Conservation (phyloP, 371 early-diverging fungal species). For the Rhizopus stolonifer region DNA sequence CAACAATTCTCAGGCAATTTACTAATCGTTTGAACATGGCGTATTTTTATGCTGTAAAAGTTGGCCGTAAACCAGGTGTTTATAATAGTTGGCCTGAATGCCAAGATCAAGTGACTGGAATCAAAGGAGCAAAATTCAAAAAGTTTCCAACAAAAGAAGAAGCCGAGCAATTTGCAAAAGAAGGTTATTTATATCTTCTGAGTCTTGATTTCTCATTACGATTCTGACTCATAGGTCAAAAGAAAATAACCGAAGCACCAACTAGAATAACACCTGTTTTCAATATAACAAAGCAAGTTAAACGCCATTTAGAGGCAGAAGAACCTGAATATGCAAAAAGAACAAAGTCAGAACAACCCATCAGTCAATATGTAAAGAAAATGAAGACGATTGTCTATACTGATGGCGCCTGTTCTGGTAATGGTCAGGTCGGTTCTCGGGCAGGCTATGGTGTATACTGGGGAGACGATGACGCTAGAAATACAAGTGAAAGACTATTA, state of each 20-base stretch:
- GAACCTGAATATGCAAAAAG: background rate
- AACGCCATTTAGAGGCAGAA: background rate
- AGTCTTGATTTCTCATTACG: too few relatives aligned
- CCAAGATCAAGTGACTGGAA: slow-evolving; percentile 52
- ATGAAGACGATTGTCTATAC: slow-evolving; percentile 59
- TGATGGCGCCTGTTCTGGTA: slow-evolving; percentile 74
- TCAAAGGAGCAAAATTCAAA: slow-evolving; percentile 57
- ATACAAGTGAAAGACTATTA: slow-evolving; percentile 64
- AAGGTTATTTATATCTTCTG: slow-evolving; percentile 5
- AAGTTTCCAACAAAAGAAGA: slow-evolving; percentile 54
- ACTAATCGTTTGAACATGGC: background rate
- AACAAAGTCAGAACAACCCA: background rate
- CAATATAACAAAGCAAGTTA: background rate
- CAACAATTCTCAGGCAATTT: background rate
- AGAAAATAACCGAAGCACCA: slow-evolving; percentile 7
- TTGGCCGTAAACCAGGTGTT: slow-evolving; percentile 55
- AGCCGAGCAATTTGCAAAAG: slow-evolving; percentile 45
- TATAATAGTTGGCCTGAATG: slow-evolving; percentile 66
- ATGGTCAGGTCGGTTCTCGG: slow-evolving; percentile 60
- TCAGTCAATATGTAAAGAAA: background rate
- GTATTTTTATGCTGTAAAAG: slow-evolving; percentile 60
- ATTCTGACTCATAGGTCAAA: background rate
- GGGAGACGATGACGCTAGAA: slow-evolving; percentile 71
- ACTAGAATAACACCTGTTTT: too few relatives aligned
- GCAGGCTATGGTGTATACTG: slow-evolving; percentile 89